phyloP scores from a whole-genome alignment of 306 rosid species.

The Gynostemma pentaphyllum region DNA sequence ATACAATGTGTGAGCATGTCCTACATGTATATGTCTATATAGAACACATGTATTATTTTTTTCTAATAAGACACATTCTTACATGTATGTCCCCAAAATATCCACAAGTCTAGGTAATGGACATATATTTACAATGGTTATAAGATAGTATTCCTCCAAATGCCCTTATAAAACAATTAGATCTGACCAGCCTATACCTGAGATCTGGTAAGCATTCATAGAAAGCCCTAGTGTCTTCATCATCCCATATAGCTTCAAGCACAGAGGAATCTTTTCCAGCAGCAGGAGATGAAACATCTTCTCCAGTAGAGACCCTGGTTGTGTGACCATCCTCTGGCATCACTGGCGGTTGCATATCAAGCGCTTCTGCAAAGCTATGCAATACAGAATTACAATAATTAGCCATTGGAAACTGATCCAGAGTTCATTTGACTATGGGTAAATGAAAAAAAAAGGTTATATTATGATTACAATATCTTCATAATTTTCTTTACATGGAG shows the following conservation, averaged over 20 bases:
- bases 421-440: background rate
- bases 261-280: constrained; percentile 78
- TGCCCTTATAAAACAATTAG: background rate
- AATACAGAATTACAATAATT: constrained; percentile 15
- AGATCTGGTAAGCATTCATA: constrained; percentile 97
- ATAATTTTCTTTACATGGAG: background rate
- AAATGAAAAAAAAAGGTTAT: background rate
- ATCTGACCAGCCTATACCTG: constrained; percentile 47
- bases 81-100: background rate
- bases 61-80: background rate
- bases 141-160: constrained; percentile 1
- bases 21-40: background rate
- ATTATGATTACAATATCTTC: background rate
- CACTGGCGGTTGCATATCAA: constrained; percentile 97
- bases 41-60: background rate
- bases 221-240: constrained; percentile 90
- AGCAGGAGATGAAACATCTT: constrained; percentile 72
- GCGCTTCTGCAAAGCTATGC: constrained; percentile 91
- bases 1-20: background rate
- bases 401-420: background rate
- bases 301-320: constrained; percentile 84
- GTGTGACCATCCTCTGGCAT: constrained; percentile 99
- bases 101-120: constrained; percentile 1
- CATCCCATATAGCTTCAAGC: constrained; percentile 90
- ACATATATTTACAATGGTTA: background rate